Evolutionary conservation across 1,284 basidiomycete genomes (phyloP).

Genomic region (Pisolithus thermaeus): DNA sequence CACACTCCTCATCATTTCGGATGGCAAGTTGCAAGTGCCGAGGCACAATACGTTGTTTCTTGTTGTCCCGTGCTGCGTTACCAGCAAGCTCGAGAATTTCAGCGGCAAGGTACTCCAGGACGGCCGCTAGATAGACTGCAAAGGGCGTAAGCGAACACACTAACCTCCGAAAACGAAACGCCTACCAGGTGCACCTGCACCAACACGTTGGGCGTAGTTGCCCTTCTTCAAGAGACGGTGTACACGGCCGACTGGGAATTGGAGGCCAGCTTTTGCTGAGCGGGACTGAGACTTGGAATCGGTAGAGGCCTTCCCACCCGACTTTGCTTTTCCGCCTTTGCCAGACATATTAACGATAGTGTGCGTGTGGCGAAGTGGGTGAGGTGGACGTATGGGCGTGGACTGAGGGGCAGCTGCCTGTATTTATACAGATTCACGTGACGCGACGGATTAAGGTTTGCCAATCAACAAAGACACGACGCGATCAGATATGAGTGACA

Average conservation of each 20-base stretch:
- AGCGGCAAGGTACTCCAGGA: slow-evolving; percentile 79
- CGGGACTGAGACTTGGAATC: slow-evolving; percentile 61
- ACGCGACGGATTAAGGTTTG: slow-evolving; percentile 24
- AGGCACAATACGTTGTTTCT: slow-evolving; percentile 85
- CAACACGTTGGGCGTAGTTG: slow-evolving; percentile 80
- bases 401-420: slow-evolving; percentile 3
- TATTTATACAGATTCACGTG: slow-evolving; percentile 22
- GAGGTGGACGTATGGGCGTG: slow-evolving; percentile 8
- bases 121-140: slow-evolving; percentile 81
- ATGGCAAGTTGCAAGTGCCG: slow-evolving; percentile 86
- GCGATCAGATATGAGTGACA: slow-evolving; percentile 24
- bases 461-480: slow-evolving; percentile 33
- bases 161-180: slow-evolving; percentile 3
- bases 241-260: slow-evolving; percentile 90
- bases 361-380: not conserved
- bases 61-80: slow-evolving; percentile 76
- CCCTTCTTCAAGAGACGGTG: slow-evolving; percentile 87
- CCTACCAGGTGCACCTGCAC: slow-evolving; percentile 75
- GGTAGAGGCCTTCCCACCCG: slow-evolving; percentile 52
- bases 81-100: slow-evolving; percentile 87
- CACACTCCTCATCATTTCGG: slow-evolving; percentile 77
- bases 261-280: slow-evolving; percentile 77
- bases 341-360: slow-evolving; percentile 42
- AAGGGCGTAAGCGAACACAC: not conserved
- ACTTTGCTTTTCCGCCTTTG: slow-evolving; percentile 58